phyloP scores from a whole-genome alignment of 768 basidiomycete species.

The Tylopilus vinaceipallidus region DNA sequence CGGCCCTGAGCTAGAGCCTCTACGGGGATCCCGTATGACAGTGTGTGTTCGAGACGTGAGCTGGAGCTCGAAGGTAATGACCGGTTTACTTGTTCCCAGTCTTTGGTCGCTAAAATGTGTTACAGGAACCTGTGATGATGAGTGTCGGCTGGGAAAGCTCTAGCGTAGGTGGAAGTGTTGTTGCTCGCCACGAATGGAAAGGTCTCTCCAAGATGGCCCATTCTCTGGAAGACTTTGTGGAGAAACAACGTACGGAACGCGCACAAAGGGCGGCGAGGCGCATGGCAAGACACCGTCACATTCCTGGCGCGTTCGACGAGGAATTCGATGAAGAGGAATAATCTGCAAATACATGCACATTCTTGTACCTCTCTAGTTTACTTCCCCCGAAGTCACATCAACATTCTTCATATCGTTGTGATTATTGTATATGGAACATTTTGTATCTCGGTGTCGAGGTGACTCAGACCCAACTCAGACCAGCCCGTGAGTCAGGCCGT shows the following conservation, averaged over 20 bases:
- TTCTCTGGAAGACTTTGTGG: slow-evolving; percentile 71
- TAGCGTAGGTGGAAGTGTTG: slow-evolving; percentile 58
- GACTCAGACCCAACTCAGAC: no score
- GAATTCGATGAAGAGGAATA: slow-evolving; percentile 25
- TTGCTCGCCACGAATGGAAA: slow-evolving; percentile 97
- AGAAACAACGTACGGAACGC: slow-evolving; percentile 45
- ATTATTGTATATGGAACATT: no score
- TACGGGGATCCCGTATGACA: slow-evolving; percentile 26
- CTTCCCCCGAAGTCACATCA: no score
- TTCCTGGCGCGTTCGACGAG: slow-evolving; percentile 30
- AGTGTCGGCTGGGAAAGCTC: slow-evolving; percentile 84
- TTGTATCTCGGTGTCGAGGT: no score
- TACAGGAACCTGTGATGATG: slow-evolving; percentile 84
- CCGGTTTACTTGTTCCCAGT: neutral
- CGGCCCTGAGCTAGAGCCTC: slow-evolving; percentile 45
- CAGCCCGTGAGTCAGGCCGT: no score
- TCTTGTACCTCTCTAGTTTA: no score
- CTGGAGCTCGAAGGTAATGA: slow-evolving; percentile 82
- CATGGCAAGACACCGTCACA: slow-evolving; percentile 5
- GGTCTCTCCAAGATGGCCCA: slow-evolving; percentile 73
- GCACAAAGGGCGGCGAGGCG: slow-evolving; percentile 22
- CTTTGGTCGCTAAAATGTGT: slow-evolving; percentile 1
- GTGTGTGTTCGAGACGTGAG: slow-evolving; percentile 89
- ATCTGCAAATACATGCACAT: no score
- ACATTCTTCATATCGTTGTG: no score